phyloP scores from a whole-genome alignment of 1,139 yeast species.

The Hanseniaspora uvarum region DNA sequence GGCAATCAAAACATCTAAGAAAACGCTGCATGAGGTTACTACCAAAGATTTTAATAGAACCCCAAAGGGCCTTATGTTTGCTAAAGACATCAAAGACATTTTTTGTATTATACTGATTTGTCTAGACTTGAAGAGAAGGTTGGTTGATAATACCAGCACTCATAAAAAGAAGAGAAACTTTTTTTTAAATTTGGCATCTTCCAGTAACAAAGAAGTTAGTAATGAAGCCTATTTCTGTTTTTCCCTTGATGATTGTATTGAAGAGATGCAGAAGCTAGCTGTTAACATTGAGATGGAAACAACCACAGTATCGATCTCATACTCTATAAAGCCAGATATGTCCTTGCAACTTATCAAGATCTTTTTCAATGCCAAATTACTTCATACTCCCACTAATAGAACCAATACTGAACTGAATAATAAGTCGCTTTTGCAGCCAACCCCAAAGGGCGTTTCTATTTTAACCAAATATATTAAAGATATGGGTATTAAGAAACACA shows the following conservation, averaged over 20 bases:
- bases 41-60: slow-evolving; percentile 40
- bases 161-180: slow-evolving; percentile 21
- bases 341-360: slow-evolving; percentile 43
- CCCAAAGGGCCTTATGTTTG: slow-evolving; percentile 43
- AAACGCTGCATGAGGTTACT: slow-evolving; percentile 37
- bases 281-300: slow-evolving; percentile 40
- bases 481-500: slow-evolving; percentile 41
- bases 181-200: slow-evolving; percentile 13
- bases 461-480: slow-evolving; percentile 50
- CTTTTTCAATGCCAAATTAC: slow-evolving; percentile 55
- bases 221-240: slow-evolving; percentile 40
- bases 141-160: neutral
- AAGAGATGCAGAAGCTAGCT: slow-evolving; percentile 41
- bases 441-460: slow-evolving; percentile 80
- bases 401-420: slow-evolving; percentile 43
- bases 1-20: slow-evolving; percentile 3
- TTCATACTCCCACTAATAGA: slow-evolving; percentile 71
- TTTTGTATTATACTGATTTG: slow-evolving; percentile 45
- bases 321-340: slow-evolving; percentile 44
- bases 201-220: slow-evolving; percentile 19
- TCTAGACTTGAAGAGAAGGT: slow-evolving; percentile 35
- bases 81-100: slow-evolving; percentile 49
- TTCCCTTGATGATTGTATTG: slow-evolving; percentile 42
- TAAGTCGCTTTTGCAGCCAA: slow-evolving; percentile 55
- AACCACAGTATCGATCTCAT: slow-evolving; percentile 52